phyloP scores from a whole-genome alignment of 2,329 filamentous ascomycete species.

The Alternaria solani region DNA sequence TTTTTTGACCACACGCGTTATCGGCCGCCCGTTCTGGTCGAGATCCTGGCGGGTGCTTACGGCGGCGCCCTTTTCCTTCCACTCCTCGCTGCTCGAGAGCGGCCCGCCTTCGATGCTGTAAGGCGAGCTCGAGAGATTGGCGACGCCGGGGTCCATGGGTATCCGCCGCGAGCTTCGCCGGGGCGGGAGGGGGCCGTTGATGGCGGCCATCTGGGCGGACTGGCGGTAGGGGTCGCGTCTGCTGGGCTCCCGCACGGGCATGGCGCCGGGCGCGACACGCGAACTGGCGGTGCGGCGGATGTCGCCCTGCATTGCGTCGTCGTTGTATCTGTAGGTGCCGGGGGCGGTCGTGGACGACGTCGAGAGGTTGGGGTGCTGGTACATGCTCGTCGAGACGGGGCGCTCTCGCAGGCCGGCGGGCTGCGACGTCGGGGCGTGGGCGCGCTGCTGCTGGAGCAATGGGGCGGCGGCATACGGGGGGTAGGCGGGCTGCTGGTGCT shows the following conservation, averaged over 20 bases:
- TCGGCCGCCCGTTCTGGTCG: constrained; percentile 82
- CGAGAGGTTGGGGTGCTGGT: constrained; percentile 59
- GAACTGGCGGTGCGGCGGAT: constrained; percentile 67
- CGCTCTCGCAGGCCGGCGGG: constrained; percentile 41
- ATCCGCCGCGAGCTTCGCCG: constrained; percentile 79
- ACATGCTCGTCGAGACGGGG: constrained; percentile 57
- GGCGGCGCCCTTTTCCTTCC: constrained; percentile 95
- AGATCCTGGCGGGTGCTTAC: constrained; percentile 82
- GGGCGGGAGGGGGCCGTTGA: constrained; percentile 72
- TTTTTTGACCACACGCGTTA: constrained; percentile 89
- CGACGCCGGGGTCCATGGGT: constrained; percentile 57
- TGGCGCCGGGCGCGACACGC: constrained; percentile 66
- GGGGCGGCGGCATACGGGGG: constrained; percentile 39
- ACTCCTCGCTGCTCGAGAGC: constrained; percentile 80
- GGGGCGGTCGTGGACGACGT: constrained; percentile 53
- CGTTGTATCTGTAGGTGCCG: constrained; percentile 58
- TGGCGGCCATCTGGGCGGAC: constrained; percentile 61
- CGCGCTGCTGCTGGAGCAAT: constrained; percentile 39
- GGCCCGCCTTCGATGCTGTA: constrained; percentile 67
- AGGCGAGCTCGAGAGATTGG: constrained; percentile 46
- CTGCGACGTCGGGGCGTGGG: constrained; percentile 37
- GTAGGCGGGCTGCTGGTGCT: constrained; percentile 45
- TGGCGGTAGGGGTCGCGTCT: constrained; percentile 74
- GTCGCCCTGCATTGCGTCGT: constrained; percentile 50
- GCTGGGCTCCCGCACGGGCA: constrained; percentile 73